Percentiles rank a stretch among this genome's conserved stretches.
Conservation (phyloP, 106 monocot species). For the Gastrodia elata region DNA sequence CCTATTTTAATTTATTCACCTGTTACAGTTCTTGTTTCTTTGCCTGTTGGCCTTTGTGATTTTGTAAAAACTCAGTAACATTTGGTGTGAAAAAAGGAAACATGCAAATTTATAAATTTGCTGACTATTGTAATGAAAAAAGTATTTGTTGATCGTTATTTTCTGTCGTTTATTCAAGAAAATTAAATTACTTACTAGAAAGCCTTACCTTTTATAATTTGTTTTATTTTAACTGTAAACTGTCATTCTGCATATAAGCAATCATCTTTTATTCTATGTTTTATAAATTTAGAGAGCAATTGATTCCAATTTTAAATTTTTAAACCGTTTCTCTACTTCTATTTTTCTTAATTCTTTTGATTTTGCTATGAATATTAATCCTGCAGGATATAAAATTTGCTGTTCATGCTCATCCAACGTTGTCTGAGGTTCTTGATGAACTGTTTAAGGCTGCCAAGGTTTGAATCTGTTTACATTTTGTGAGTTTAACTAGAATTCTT, state of each 20-base stretch:
- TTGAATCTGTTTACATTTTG: background rate
- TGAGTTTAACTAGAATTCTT: too few relatives aligned
- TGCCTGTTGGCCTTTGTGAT: background rate
- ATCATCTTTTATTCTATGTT: background rate
- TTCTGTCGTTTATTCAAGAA: background rate
- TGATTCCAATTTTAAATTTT: background rate
- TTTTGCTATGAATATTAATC: background rate
- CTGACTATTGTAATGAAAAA: background rate
- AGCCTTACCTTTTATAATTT: background rate
- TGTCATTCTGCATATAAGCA: background rate
- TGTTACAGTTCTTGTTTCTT: background rate
- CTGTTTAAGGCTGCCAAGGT: conserved; percentile 91
- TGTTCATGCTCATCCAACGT: conserved; percentile 87
- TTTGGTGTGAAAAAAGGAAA: background rate
- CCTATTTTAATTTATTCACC: background rate
- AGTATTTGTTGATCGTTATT: background rate
- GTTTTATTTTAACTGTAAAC: background rate
- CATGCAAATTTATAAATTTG: background rate
- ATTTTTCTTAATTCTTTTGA: background rate
- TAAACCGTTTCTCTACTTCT: background rate
- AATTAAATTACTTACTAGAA: background rate
- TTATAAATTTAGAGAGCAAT: background rate
- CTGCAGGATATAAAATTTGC: conserved; percentile 76
- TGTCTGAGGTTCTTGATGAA: conserved; percentile 85
- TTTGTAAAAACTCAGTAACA: background rate